phyloP scores from a whole-genome alignment of 2,329 filamentous ascomycete genomes.

The Beauveria australis region DNA sequence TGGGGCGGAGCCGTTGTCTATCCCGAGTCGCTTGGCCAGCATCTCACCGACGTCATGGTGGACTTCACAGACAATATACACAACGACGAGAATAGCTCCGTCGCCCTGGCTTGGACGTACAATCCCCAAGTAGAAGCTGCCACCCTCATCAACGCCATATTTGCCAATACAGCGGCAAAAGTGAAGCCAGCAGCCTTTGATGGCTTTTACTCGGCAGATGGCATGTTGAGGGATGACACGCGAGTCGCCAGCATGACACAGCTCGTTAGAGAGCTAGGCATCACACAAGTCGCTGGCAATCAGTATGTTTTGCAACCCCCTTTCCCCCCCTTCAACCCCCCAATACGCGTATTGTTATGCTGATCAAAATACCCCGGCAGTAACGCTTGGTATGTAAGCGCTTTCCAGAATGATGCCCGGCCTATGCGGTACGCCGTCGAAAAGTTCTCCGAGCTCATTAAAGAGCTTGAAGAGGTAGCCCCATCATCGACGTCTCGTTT shows the following conservation, averaged over 20 bases:
- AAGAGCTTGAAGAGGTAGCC: conserved; percentile 18
- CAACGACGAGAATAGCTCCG: conserved; percentile 25
- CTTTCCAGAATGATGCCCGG: no score
- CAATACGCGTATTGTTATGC: no score
- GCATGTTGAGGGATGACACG: conserved; percentile 19
- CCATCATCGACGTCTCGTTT: conserved; percentile 9
- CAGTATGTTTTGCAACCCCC: no score
- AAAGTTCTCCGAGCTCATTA: no score
- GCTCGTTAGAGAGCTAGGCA: no score
- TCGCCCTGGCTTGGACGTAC: conserved; percentile 27
- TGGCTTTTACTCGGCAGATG: conserved; percentile 10
- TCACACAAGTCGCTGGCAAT: no score
- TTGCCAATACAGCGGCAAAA: background rate
- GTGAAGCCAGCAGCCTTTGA: background rate
- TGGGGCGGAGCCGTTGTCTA: conserved; percentile 17
- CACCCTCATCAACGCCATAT: background rate
- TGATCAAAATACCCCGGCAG: no score
- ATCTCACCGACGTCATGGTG: conserved; percentile 23
- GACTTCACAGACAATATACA: conserved; percentile 24
- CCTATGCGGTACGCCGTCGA: no score
- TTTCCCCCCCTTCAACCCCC: no score
- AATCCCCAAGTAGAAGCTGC: background rate
- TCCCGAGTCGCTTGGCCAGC: background rate
- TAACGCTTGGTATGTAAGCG: no score
- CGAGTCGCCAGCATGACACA: conserved; percentile 15